phyloP scores from a whole-genome alignment of 176 grass and related monocot species.

The Thalia dealbata region DNA sequence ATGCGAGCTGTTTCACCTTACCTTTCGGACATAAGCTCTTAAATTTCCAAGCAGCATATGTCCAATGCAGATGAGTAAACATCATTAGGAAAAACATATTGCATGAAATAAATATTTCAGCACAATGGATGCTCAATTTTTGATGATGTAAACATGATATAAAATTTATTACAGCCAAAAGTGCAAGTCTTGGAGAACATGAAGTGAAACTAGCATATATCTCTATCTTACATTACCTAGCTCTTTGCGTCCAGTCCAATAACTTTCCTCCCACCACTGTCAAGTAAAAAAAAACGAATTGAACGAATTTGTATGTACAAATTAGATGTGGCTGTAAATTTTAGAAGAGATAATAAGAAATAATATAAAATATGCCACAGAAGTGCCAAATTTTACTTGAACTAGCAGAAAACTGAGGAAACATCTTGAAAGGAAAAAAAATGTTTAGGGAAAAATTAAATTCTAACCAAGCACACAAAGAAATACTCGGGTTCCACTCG shows the following conservation, averaged over 20 bases:
- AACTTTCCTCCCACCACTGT: constrained; percentile 99
- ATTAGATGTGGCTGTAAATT: not conserved
- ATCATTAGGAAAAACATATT: too few species aligned
- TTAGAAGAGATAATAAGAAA: not conserved
- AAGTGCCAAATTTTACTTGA: not conserved
- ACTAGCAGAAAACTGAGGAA: not conserved
- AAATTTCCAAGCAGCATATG: too few species aligned
- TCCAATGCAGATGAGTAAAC: too few species aligned
- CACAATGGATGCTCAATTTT: not conserved
- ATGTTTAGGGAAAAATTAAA: not conserved
- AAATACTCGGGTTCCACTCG: too few species aligned
- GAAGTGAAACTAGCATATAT: constrained; percentile 3
- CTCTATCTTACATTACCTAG: constrained; percentile 43
- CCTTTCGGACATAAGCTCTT: too few species aligned
- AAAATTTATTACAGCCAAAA: not conserved
- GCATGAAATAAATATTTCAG: not conserved
- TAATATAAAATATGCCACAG: not conserved
- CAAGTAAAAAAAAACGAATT: constrained; percentile 30
- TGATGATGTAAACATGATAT: not conserved
- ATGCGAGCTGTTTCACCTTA: not conserved
- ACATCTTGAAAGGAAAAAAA: too few species aligned
- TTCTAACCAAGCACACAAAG: not conserved
- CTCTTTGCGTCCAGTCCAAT: constrained; percentile 98
- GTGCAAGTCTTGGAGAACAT: not conserved
- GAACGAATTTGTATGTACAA: not conserved